phyloP scores from a whole-genome alignment of 345 rosid genomes.

The Rhodamnia argentea region DNA sequence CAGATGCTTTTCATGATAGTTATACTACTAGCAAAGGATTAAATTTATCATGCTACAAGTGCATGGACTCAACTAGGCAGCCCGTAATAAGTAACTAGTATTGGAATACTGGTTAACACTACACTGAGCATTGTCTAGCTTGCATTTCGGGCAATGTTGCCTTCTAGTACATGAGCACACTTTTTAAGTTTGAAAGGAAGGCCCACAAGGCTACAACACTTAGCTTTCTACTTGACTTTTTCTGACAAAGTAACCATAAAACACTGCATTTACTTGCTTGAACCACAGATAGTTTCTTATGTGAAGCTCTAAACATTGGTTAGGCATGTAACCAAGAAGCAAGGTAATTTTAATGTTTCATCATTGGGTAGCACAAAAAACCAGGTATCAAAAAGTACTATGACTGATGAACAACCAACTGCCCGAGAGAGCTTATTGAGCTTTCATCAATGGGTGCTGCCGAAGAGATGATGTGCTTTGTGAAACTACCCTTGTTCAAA shows the following conservation, averaged over 20 bases:
- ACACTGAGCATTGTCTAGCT: neutral
- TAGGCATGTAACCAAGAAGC: neutral
- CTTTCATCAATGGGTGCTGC: neutral
- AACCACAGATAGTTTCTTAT: neutral
- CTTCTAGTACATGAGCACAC: neutral
- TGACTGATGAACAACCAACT: neutral
- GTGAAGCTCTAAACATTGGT: neutral
- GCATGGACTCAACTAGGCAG: neutral
- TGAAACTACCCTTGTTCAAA: neutral
- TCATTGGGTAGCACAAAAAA: neutral
- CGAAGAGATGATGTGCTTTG: neutral
- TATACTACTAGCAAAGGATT: neutral
- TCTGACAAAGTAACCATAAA: neutral
- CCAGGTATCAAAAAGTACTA: neutral
- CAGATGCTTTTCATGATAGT: neutral
- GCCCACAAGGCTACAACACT: neutral
- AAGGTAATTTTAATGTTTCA: neutral
- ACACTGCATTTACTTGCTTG: neutral
- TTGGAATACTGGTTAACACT: neutral
- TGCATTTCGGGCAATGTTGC: neutral
- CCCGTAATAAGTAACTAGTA: neutral
- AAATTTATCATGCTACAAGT: neutral
- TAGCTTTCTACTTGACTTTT: neutral
- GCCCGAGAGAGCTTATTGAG: neutral
- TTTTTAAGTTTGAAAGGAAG: neutral